Conservation (phyloP, 1,284 basidiomycete species). For the Kwoniella shivajii region DNA sequence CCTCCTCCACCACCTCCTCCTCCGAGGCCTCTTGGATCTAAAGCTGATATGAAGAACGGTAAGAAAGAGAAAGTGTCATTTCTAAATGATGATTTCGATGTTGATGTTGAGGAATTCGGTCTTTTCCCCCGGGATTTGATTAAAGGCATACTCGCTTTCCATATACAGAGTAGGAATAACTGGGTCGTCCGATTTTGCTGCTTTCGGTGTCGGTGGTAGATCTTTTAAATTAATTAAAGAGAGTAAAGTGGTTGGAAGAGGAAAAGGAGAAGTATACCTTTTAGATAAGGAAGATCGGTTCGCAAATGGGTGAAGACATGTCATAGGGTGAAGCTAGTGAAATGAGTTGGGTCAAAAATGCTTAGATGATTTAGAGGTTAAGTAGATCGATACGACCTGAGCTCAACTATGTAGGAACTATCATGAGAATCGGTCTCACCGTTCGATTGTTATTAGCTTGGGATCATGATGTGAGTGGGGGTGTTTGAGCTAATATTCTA, state of each 20-base stretch:
- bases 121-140: background rate
- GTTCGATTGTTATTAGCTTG: no score
- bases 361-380: background rate
- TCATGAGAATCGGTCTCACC: background rate
- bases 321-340: background rate
- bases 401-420: conserved; percentile 1
- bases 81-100: no score
- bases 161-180: no score
- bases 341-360: background rate
- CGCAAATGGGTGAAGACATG: conserved; percentile 1
- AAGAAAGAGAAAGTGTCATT: background rate
- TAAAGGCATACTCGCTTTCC: no score
- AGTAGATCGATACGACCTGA: background rate
- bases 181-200: background rate
- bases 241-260: background rate
- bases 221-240: background rate
- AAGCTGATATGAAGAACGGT: background rate
- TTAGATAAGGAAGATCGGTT: background rate
- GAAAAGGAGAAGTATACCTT: background rate
- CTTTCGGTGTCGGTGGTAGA: conserved; percentile 1
- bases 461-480: no score
- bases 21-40: background rate
- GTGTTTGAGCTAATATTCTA: no score
- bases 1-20: no score
- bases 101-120: no score